These are phyloP conservation scores for Asterophora lycoperdoides DNA, from an alignment of 768 basidiomycete species.

Conservation along the genomic window DNA sequence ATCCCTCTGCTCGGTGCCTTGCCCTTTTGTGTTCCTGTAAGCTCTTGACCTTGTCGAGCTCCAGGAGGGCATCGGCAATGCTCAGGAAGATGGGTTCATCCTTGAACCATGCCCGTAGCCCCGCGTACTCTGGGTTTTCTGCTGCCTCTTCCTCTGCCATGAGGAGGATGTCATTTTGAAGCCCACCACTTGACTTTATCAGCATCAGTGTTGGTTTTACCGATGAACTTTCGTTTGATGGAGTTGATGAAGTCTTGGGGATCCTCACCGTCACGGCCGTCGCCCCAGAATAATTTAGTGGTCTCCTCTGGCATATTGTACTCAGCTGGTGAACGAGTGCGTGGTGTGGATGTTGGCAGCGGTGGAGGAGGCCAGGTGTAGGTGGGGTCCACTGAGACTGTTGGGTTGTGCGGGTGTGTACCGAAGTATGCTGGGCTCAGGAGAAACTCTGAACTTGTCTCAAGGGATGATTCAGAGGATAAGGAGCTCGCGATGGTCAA, in stretches of 20 bases:
- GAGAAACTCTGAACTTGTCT: no score
- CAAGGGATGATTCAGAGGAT: neutral
- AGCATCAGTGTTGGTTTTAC: conserved; percentile 3
- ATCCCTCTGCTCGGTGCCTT: no score
- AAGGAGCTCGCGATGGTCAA: neutral
- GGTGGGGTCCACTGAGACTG: neutral
- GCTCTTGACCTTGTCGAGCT: no score
- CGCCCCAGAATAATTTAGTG: conserved; percentile 6
- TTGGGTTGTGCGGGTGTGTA: neutral
- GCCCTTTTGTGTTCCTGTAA: no score
- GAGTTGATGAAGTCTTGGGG: conserved; percentile 20
- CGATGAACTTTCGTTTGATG: conserved; percentile 7
- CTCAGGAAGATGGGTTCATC: no score
- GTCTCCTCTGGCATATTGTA: neutral
- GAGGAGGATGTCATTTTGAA: no score
- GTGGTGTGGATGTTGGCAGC: neutral
- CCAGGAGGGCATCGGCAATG: no score
- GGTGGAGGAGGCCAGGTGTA: neutral
- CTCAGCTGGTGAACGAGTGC: neutral
- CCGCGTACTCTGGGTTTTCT: no score
- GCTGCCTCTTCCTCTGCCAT: no score
- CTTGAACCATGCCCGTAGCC: no score
- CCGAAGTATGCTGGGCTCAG: neutral
- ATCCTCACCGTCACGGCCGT: conserved; percentile 7
- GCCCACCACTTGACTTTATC: conserved; percentile 8